These are phyloP conservation scores for Diacronema lutheri DNA, from an alignment of 78 protist species.

Conservation along the genomic window DNA sequence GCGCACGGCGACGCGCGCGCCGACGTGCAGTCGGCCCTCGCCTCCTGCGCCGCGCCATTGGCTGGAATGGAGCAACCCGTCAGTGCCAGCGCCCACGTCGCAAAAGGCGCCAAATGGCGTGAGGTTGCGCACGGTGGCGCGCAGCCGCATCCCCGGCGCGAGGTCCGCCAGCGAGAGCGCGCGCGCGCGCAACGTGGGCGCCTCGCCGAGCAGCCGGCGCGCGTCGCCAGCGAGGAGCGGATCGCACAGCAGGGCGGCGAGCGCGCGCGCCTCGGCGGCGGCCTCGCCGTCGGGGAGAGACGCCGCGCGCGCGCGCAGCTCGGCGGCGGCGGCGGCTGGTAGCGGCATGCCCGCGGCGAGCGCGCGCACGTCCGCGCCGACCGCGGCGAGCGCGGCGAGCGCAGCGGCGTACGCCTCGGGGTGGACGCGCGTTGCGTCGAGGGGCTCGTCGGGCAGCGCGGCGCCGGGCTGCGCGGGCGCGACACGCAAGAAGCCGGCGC, in stretches of 20 bases:
- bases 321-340: no score
- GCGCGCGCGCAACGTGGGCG: not conserved
- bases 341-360: no score
- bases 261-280: no score
- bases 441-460: not conserved
- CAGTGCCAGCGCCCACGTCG: not conserved
- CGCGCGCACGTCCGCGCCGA: no score
- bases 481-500: not conserved
- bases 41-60: no score
- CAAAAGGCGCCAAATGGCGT: not conserved
- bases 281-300: no score
- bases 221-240: not conserved
- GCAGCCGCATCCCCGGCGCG: not conserved
- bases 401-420: not conserved
- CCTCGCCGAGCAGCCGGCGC: not conserved
- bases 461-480: no score
- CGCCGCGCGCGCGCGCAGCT: no score
- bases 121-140: not conserved
- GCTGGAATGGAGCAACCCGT: not conserved
- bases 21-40: no score
- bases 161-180: not conserved
- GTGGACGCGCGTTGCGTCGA: not conserved
- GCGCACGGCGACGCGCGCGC: no score
- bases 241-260: not conserved
- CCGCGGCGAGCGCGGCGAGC: no score